Base-by-base conservation (phyloP, 139 green algal species). In the Micractinium sp. region DNA sequence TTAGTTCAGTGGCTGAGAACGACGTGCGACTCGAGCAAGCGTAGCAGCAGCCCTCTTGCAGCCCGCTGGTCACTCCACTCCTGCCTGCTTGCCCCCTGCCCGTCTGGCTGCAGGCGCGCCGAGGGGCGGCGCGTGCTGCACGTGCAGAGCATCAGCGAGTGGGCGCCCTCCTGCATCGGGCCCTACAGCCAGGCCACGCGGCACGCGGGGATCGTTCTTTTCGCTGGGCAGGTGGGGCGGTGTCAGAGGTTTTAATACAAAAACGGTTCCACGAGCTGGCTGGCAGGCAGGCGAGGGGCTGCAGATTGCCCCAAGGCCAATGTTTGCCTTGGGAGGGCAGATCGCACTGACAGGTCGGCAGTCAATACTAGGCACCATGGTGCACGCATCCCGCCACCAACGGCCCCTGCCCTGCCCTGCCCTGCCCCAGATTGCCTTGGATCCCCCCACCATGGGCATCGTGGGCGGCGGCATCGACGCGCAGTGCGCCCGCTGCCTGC, bases 141-240 rank as follows among this genome's bases (percentile, higher is more conserved):
- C 90, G 98, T 99, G 90, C 97, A 99, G 93, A 98, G 94, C 92
- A 96, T 99, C 71, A 98, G 95, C 13, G 47, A 81, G n/a, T 99
- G 98, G 98, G 98, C 98, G 27, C 98, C 98, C 20, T 91, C 90
- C 36, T 99, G 98, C 94, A 99, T 99, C 77, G 98, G 98, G 9
- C 98, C 98, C 1, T 99, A 99, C 96, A 97, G 92, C 93, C 98
- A 99, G 87, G 94, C 90, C 27, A 81, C 87, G 2, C 33, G 88
- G 22, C 82, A 89, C 47, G 35, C 71, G 3, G 82, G 90, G 0
- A 83, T 97, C 36, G 41, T 92, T 2, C 80, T 87, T 38, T 91
- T 96, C 63, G 94, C 95, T 12, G 95, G 95, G 19, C 92, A 87
- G 83, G 83, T 80, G 83, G 0, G 82, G 0, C 18, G 12, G 5